Base-by-base conservation (phyloP, 345 rosid genomes). In the Populus simonii region DNA sequence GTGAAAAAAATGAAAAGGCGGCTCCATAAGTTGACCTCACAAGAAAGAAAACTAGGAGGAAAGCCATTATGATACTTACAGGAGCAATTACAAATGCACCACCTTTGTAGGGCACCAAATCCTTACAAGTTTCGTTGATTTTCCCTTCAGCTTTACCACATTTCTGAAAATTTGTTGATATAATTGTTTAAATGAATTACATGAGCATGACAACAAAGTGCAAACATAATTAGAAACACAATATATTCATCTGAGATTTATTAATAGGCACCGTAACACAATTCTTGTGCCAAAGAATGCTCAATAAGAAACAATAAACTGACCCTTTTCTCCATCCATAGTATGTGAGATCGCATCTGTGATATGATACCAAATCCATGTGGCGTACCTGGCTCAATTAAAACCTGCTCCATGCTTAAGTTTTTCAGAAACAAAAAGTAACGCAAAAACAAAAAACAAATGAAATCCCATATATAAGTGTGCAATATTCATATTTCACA, bases 261-360 rank as follows among this genome's bases (percentile, higher is more conserved):
- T 27, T 45, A 29, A 23, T 31, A 41, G 38, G 47, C 74, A 63
- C 47, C 20, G 22, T 41, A 66, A 7, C 33, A 47, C 33, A 70
- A 35, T 31, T 23, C 53, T 7, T 67, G 17, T 7, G 6, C 9
- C 51, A 35, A 47, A 74, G 15, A 41, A 68, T 7, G 27, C 51
- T 53, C 20, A 68, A 15, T 10, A 65, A 23, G 51, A 36, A 47
- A 77, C 17, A 70, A 59, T 36, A 7, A 72, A 67, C 86, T 55
- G 84, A 94, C 99, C 84, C 99, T 89, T 70, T 89, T 88, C 83
- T 96, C 99, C 97, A 96, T 89, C 99, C 99, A 94, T 74, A 96
- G 80, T 87, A 96, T 84, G 84, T 93, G 96, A 76, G 98, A 93
- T 23, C 97, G 93, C 98, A 93, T 93, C 86, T 88, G 99, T 70